Base-by-base conservation (phyloP, 345 rosid genomes). In the Eucalyptus pauciflora region DNA sequence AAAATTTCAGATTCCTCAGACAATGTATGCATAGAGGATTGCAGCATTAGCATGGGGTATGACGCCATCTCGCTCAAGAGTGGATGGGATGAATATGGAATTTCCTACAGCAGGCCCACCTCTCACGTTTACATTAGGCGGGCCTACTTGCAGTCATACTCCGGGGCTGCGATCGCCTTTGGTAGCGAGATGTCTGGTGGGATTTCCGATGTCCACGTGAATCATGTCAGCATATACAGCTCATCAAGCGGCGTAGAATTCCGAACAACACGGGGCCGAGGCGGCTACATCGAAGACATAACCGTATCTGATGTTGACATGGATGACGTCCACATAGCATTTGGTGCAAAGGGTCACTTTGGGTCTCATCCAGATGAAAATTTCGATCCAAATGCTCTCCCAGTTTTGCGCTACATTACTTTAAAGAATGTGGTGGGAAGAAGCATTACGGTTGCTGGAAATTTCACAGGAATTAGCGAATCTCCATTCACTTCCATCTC, bases 31-130 rank as follows among this genome's bases (percentile, higher is more conserved):
- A 94, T 97, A 11, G 97, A 97, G 92, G 97, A 94, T 89, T 95
- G 97, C 92, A 94, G 89, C 88, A 93, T 97, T 48, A 90, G 90
- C 62, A 94, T 93, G 85, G 99, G 99, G 33, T 92, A 97, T 64
- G 99, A 97, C 79, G 92, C 98, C 1, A 90, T 97, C 33, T 85
- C 98, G 85, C 95, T 97, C 58, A 97, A 97, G 91, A 96, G 99
- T 88, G 99, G 99, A 52, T 97, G 99, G 99, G 99, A 97, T 50
- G 97, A 96, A 89, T 96, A 97, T 50, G 99, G 99, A 20, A 96
- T 96, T 54, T 91, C 95, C 49, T 97, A 94, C 86, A 93, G 94
- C 43, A 93, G 95, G 88, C 95, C 97, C 25, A 95, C 99, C 60
- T 91, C 90, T 6, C 81, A 93, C 14, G 93, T 95, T 13, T 96